Base-by-base conservation (phyloP, 2,329 filamentous ascomycete genomes). In the Sporothrix brunneoviolacea region DNA sequence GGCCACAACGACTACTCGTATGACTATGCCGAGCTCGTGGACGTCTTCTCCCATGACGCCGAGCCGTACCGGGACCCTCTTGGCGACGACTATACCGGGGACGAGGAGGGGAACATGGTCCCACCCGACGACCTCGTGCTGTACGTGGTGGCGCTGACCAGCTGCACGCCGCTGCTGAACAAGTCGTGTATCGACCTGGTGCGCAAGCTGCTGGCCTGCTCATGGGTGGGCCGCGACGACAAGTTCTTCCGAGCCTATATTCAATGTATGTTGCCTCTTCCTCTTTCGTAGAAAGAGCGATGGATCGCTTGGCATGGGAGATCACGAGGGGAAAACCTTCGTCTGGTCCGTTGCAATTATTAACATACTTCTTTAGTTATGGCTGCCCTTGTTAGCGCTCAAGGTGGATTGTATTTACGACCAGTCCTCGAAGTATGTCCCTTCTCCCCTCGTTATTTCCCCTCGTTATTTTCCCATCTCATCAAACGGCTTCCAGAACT, bases 361-460 rank as follows among this genome's bases (percentile, higher is more conserved):
- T 37, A 13, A 12, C n/a, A 8, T 8, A 15, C 15, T 16, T 8
- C 10, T 33, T 28, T 82, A 60, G 85, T 88, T 58, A 68, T 88
- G 21, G 79, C 80, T 16, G 81, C 83, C 33, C 71, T 98, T 40
- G 82, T 90, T 47, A 94, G 88, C 54, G 86, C 90, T 0, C 88
- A 96, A 61, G 84, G 87, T 39, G 83, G 80, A 13, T n/a, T n/a
- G n/a, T 94, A 88, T 66, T 35, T 58, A 21, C 55, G 57, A 2
- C 44, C 55, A 3, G 54, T 57, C 9, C 47, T 58, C 28, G 55
- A n/a, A n/a, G n/a, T n/a, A n/a, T n/a, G n/a, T n/a, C n/a, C n/a
- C n/a, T n/a, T n/a, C n/a, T n/a, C n/a, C n/a, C n/a, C n/a, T n/a
- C n/a, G n/a, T n/a, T n/a, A n/a, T n/a, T n/a, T n/a, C n/a, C n/a